Evolutionary conservation across 1,139 yeast species (phyloP), one percentile per base, ranked within the genome.

Genomic region (Scheffersomyces segobiensis): DNA sequence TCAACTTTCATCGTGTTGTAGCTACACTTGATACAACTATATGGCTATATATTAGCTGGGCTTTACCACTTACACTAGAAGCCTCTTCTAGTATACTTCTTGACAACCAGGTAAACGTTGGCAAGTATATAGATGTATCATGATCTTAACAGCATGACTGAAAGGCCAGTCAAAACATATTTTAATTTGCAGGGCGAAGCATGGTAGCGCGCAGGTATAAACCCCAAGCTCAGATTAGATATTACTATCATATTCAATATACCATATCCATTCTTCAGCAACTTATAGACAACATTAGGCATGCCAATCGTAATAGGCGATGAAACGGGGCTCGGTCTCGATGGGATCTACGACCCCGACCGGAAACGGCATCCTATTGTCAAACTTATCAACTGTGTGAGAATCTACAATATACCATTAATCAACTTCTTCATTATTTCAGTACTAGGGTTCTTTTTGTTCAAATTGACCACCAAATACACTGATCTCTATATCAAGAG

Each of bases 401-500:
- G 84, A 49, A 63, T 80, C 26, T 69, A 73, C 62, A 77, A 79
- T 61, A 70, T 81, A 10, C 91, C 93, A 0, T 56, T 82, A 0
- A 63, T 87, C 53, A 89, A 88, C 67, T 82, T 86, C 74, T 57
- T 76, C 12, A 82, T 88, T 22, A 76, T 88, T 14, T 53, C 74
- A 1, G 67, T 84, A 0, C 79, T 88, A 63, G 82, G 85, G 1
- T 67, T 70, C 49, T 77, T 87, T 52, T 71, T 89, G 17, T 66
- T 81, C 57, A 83, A 80, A 61, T 75, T 87, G 53, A 84, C 90
- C 3, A 78, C 84, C 39, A 80, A 81, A 55, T 89, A 88, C 68
- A 86, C 87, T 55, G 80, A 78, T n/a, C 71, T 91, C 56, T 93
- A 93, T 71, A 82, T 83, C 66, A 80, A 77, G 60, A 86, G 86